Percentiles rank a stretch among this genome's conserved stretches.
Evolutionary conservation across 345 rosid species (phyloP).

Genomic region (Populus alba): DNA sequence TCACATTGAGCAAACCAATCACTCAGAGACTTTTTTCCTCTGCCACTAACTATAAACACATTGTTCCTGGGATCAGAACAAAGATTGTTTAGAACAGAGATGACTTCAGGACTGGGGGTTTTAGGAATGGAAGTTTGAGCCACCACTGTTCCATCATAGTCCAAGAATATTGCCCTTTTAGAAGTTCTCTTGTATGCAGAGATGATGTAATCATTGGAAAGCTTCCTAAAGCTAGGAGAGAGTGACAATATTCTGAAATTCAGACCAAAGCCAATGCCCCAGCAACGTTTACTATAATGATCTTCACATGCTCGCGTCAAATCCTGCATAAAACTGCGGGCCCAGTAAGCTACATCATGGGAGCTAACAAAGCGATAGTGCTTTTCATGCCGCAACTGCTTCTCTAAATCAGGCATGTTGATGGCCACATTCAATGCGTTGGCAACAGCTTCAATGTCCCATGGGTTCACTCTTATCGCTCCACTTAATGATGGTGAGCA

Average conservation of each 20-base stretch:
- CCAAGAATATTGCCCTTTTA: constrained; percentile 45
- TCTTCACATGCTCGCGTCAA: constrained; percentile 39
- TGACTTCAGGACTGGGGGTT: constrained; percentile 28
- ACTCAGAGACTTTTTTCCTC: constrained; percentile 34
- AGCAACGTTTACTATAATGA: constrained; percentile 34
- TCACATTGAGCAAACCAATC: constrained; percentile 37
- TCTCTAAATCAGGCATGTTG: constrained; percentile 27
- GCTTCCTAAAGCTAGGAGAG: constrained; percentile 41
- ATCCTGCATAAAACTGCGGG: constrained; percentile 42
- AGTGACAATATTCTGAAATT: constrained; percentile 39
- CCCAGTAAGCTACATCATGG: constrained; percentile 45
- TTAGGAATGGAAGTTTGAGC: constrained; percentile 32
- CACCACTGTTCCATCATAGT: constrained; percentile 48
- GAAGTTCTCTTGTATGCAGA: constrained; percentile 33
- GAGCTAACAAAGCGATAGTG: constrained; percentile 39
- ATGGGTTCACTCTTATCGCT: constrained; percentile 47
- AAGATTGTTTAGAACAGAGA: constrained; percentile 29
- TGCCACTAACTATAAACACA: constrained; percentile 47
- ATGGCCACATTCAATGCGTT: constrained; percentile 34
- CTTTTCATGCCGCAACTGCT: constrained; percentile 46
- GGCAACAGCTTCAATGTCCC: constrained; percentile 46
- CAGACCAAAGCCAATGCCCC: constrained; percentile 46
- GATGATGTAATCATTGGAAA: constrained; percentile 31
- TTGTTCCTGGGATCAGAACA: constrained; percentile 39
- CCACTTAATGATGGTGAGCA: constrained; percentile 53